Evolutionary conservation across 345 rosid genomes (phyloP), one percentile per base, ranked within the genome.

Genomic region (Geranium rotundifolium): DNA sequence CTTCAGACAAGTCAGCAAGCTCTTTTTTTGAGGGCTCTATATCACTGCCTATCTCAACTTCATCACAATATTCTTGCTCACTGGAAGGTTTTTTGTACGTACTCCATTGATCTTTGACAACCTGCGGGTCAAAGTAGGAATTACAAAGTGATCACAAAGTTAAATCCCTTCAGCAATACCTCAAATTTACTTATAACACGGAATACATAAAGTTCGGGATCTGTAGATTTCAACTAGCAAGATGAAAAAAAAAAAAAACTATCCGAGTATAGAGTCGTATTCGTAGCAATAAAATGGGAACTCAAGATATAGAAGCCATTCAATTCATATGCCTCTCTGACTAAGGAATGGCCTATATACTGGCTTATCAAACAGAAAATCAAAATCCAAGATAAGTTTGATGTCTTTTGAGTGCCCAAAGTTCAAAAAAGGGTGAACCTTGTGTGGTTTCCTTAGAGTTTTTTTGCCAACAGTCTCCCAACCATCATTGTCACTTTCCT

Each of bases 401-500:
- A 8, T 34, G 41, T 3, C n/a, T 34, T 34, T 34, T 34, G 41
- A 34, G 41, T 34, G 41, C 41, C 8, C 41, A 34, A 34, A 34
- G 41, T 60, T 17, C 19, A 20, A 19, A 71, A 19, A 37, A 65
- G 54, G 10, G 5, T 5, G 46, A 60, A 84, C 96, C 91, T 81
- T 87, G 34, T 87, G 90, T 0, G 65, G 69, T 63, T 58, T 78
- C 79, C 81, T 83, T 58, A 68, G 72, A 69, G 84, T 83, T 73
- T 82, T 85, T 63, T 69, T 74, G 9, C 85, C 87, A 60, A 84
- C 92, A 57, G 90, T 84, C 74, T 87, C 92, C 98, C 98, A 89
- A 60, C 90, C 89, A 65, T 79, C 96, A 64, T 75, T 72, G 9
- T 41, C 50, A 18, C 67, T 74, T 60, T 76, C 79, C 63, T 63